Percentiles rank a stretch among this genome's conserved stretches.
Evolutionary conservation across 495 filamentous ascomycete genomes (phyloP).

Genomic region (Penicillium chermesinum): DNA sequence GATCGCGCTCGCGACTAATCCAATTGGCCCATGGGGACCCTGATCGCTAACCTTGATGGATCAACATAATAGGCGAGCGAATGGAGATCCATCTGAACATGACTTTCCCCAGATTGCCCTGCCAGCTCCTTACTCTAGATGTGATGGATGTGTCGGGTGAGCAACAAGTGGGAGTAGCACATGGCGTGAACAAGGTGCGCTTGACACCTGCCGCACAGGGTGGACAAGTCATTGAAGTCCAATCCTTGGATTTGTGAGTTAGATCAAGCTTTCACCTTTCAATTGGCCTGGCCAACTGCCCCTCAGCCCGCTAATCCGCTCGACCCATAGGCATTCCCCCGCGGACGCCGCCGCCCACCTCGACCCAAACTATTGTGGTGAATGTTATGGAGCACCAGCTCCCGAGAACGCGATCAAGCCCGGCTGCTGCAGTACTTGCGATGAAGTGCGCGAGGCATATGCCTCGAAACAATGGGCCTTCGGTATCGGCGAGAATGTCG

Average conservation of each 20-base stretch:
- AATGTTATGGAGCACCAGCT: constrained; percentile 79
- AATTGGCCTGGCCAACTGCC: not conserved
- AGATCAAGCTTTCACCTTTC: constrained; percentile 1
- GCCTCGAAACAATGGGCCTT: constrained; percentile 86
- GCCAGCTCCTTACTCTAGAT: constrained; percentile 91
- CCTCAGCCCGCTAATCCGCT: not conserved
- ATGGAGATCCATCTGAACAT: constrained; percentile 99
- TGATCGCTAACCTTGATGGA: constrained; percentile 2
- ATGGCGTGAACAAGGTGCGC: constrained; percentile 86
- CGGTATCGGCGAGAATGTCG: constrained; percentile 82
- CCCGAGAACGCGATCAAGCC: constrained; percentile 63
- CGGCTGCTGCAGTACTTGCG: constrained; percentile 94
- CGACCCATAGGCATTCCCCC: constrained; percentile 48
- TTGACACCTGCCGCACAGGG: constrained; percentile 68
- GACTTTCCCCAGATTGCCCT: constrained; percentile 88
- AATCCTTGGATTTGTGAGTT: constrained; percentile 66
- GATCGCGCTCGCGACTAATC: not conserved
- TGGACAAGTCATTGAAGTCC: constrained; percentile 69
- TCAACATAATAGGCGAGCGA: constrained; percentile 64
- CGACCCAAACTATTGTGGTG: constrained; percentile 86
- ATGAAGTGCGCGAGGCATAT: constrained; percentile 93
- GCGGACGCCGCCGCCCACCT: constrained; percentile 74
- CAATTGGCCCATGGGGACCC: not conserved
- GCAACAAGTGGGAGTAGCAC: constrained; percentile 86
- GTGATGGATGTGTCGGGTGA: constrained; percentile 99